phyloP scores from a whole-genome alignment of 139 green algal genomes.

The Eudorina sp. region DNA sequence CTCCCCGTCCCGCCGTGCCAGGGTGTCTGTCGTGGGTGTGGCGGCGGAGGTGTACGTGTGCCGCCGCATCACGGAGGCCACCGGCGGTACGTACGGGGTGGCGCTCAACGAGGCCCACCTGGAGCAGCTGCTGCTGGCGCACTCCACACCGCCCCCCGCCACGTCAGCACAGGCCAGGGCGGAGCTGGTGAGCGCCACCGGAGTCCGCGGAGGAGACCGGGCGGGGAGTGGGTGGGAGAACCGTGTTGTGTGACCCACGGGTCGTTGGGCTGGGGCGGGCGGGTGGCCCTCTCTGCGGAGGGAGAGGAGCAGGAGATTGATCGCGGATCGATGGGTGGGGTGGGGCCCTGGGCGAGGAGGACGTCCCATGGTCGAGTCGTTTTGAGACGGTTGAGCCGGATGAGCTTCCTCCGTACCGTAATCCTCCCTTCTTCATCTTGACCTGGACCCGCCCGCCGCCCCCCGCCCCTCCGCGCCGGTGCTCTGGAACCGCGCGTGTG shows the following conservation, averaged over 20 bases:
- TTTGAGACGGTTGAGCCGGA: too few species aligned
- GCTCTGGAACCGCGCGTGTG: too few species aligned
- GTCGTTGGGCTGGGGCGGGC: not conserved
- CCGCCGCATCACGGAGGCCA: conserved; percentile 77
- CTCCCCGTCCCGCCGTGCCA: not conserved
- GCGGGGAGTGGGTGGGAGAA: too few species aligned
- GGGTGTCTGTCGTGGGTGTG: conserved; percentile 71
- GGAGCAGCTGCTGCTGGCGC: conserved; percentile 72
- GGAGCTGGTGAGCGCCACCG: conserved; percentile 70
- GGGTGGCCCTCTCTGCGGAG: not conserved
- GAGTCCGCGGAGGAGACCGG: too few species aligned
- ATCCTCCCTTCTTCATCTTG: too few species aligned
- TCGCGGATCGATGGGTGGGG: too few species aligned
- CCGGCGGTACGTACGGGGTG: conserved; percentile 89
- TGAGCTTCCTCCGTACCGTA: too few species aligned
- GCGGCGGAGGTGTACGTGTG: conserved; percentile 87
- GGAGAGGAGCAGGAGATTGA: too few species aligned
- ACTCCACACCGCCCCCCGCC: conserved; percentile 78
- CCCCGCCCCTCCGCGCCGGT: not conserved
- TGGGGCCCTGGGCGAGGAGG: too few species aligned
- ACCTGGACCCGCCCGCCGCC: not conserved
- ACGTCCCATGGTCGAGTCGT: too few species aligned
- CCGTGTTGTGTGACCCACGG: not conserved
- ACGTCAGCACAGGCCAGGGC: conserved; percentile 47
- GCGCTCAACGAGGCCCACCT: conserved; percentile 83